Percentiles rank a stretch among this genome's conserved stretches.
Conservation (phyloP, 495 filamentous ascomycete species). For the Mycothermus thermophilus region DNA sequence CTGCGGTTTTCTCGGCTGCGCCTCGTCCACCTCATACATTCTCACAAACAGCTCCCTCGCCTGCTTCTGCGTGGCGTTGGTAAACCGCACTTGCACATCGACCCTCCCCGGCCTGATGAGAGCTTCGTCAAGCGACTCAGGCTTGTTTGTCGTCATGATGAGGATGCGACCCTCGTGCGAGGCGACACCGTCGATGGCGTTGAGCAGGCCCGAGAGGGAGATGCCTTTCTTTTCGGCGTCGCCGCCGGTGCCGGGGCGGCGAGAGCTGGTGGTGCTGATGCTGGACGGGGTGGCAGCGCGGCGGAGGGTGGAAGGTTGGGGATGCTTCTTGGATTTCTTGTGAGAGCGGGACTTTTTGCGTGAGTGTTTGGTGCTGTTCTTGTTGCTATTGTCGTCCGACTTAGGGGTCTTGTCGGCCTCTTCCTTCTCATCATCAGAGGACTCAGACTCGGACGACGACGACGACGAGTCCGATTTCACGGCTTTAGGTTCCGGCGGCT, state of each 20-base stretch:
- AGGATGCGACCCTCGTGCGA: conserved; percentile 69
- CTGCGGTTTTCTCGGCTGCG: too few relatives aligned
- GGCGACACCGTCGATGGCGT: conserved; percentile 71
- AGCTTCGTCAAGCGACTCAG: conserved; percentile 58
- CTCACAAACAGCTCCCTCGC: conserved; percentile 55
- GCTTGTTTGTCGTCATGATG: conserved; percentile 76
- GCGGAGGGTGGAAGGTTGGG: conserved; percentile 23
- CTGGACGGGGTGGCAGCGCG: too few relatives aligned
- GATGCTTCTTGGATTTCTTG: conserved; percentile 13
- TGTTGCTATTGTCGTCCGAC: conserved; percentile 1
- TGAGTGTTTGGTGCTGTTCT: conserved; percentile 5
- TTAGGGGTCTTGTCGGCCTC: neutral
- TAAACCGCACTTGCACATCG: conserved; percentile 58
- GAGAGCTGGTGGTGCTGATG: too few relatives aligned
- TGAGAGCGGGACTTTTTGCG: conserved; percentile 3
- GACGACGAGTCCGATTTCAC: neutral
- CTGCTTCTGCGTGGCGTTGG: conserved; percentile 47
- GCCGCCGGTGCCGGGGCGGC: conserved; percentile 13
- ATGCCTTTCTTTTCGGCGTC: conserved; percentile 33
- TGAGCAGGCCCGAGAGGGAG: conserved; percentile 65
- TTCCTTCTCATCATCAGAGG: neutral
- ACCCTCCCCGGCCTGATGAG: conserved; percentile 64
- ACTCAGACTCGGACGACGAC: neutral
- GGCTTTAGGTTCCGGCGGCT: too few relatives aligned
- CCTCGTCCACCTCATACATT: conserved; percentile 51